Evolutionary conservation across 2,329 filamentous ascomycete genomes (phyloP).

Genomic region (Aspergillus glaucus): DNA sequence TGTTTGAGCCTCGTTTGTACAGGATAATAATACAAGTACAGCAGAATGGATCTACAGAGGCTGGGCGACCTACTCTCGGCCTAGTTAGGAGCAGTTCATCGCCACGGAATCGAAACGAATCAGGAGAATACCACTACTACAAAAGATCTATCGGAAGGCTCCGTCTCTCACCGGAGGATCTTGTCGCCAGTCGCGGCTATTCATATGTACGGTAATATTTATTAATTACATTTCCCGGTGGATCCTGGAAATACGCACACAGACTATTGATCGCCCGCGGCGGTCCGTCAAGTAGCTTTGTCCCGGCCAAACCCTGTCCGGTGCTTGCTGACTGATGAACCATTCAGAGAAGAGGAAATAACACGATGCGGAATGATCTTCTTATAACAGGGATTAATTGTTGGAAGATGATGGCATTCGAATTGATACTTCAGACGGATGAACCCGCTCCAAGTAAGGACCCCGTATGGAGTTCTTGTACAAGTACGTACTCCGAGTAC

Average conservation of each 20-base stretch:
- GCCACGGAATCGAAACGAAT: background rate
- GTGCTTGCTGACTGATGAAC: background rate
- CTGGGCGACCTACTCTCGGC: no score
- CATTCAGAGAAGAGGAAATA: background rate
- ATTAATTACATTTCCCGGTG: background rate
- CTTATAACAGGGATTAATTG: background rate
- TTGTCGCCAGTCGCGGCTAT: constrained; percentile 20
- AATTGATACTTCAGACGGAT: background rate
- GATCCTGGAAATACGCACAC: background rate
- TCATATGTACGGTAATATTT: constrained; percentile 4
- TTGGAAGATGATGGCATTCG: background rate
- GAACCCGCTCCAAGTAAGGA: no score
- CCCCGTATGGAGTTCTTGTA: no score
- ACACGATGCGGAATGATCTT: background rate
- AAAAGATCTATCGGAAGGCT: background rate
- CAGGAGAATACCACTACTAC: background rate
- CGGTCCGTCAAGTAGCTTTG: background rate
- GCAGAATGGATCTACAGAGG: no score
- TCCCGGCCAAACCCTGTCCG: background rate
- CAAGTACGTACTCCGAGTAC: no score
- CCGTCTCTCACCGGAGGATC: background rate
- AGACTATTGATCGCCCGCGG: constrained; percentile 1
- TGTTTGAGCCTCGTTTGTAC: no score
- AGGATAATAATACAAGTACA: no score
- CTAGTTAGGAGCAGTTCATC: no score